phyloP scores from a whole-genome alignment of 2,329 filamentous ascomycete species.

The Aureobasidium sp. region DNA sequence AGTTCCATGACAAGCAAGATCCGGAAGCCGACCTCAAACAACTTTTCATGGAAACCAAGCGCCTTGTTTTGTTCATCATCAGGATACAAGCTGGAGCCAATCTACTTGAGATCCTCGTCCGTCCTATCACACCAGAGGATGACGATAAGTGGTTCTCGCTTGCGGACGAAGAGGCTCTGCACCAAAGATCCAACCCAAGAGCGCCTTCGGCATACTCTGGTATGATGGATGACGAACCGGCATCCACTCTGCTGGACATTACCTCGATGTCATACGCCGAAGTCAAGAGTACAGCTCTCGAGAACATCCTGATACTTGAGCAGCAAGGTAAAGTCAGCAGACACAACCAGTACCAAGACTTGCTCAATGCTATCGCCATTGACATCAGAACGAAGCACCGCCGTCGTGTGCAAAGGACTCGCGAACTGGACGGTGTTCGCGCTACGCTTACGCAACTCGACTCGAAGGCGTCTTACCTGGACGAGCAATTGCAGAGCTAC shows the following conservation, averaged over 20 bases:
- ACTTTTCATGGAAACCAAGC: slow-evolving; percentile 96
- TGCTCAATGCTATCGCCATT: slow-evolving; percentile 93
- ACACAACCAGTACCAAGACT: slow-evolving; percentile 89
- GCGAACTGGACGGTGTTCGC: slow-evolving; percentile 78
- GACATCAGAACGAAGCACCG: slow-evolving; percentile 97
- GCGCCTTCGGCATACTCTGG: slow-evolving; percentile 18
- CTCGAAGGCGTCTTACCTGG: slow-evolving; percentile 84
- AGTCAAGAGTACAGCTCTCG: slow-evolving; percentile 83
- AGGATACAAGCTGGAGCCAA: slow-evolving; percentile 87
- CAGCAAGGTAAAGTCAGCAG: slow-evolving; percentile 72
- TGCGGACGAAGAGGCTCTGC: slow-evolving; percentile 69
- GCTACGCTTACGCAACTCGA: slow-evolving; percentile 68
- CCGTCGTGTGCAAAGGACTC: slow-evolving; percentile 80
- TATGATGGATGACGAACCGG: slow-evolving; percentile 18
- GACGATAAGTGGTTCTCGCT: slow-evolving; percentile 80
- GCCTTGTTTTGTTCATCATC: slow-evolving; percentile 95
- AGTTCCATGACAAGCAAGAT: slow-evolving; percentile 83
- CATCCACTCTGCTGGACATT: slow-evolving; percentile 64
- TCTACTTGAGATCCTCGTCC: slow-evolving; percentile 91
- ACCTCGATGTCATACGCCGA: slow-evolving; percentile 85
- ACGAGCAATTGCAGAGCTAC: slow-evolving; percentile 93
- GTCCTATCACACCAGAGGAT: slow-evolving; percentile 78
- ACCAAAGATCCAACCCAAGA: slow-evolving; percentile 38
- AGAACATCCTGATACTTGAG: slow-evolving; percentile 89
- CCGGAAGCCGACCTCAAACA: slow-evolving; percentile 88